phyloP scores from a whole-genome alignment of 495 filamentous ascomycete species.

The Daldinia decipiens region DNA sequence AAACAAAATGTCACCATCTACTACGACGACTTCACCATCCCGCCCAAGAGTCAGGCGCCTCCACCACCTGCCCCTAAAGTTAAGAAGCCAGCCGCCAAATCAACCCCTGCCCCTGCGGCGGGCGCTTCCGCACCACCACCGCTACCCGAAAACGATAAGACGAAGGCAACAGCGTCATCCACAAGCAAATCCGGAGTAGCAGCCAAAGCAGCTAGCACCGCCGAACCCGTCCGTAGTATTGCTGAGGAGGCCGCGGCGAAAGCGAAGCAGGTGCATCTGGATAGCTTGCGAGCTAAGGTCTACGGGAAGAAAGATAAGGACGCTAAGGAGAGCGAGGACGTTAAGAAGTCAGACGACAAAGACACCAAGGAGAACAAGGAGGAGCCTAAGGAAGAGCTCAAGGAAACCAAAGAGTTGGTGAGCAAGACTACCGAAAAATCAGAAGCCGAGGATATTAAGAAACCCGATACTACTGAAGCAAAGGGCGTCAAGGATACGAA shows the following conservation, averaged over 20 bases:
- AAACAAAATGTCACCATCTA: constrained; percentile 78
- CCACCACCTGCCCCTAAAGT: constrained; percentile 48
- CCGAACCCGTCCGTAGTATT: constrained; percentile 67
- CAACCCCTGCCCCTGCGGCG: constrained; percentile 48
- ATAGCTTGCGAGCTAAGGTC: constrained; percentile 55
- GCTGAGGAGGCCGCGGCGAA: constrained; percentile 77
- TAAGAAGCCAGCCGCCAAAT: constrained; percentile 45
- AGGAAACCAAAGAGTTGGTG: constrained; percentile 2
- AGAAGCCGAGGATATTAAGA: constrained; percentile 7
- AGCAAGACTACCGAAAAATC: constrained; percentile 5
- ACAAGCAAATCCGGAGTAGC: constrained; percentile 20
- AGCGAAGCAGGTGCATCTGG: constrained; percentile 62
- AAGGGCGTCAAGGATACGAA: constrained; percentile 36
- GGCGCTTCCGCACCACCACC: constrained; percentile 36
- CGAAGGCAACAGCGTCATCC: constrained; percentile 24
- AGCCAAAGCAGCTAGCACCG: constrained; percentile 35
- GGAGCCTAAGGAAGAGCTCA: background rate
- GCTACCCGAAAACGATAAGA: constrained; percentile 36
- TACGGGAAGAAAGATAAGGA: constrained; percentile 51
- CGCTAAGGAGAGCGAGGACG: constrained; percentile 43
- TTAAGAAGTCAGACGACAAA: constrained; percentile 43
- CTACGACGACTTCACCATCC: constrained; percentile 64
- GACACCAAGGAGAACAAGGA: constrained; percentile 44
- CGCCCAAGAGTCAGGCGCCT: constrained; percentile 52
- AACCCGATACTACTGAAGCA: background rate